Percentiles rank a stretch among this genome's conserved stretches.
These are phyloP conservation scores for Tetracladium maxilliforme DNA, from an alignment of 2,329 filamentous ascomycete genomes.

Conservation along the genomic window DNA sequence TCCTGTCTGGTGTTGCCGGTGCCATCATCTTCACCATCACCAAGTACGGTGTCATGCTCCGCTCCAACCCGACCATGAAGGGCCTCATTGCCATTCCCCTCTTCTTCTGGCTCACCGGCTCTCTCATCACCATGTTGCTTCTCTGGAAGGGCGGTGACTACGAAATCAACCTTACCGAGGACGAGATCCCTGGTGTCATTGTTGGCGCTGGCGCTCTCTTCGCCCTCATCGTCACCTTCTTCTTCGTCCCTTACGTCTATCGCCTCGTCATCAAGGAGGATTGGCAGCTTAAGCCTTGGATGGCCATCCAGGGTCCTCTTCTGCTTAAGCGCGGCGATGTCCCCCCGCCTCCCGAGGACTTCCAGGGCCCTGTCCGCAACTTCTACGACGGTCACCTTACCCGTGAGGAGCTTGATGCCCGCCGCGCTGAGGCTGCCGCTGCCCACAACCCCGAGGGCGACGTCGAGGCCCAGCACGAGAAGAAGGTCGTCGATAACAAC, in stretches of 20 bases:
- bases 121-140: slow-evolving; percentile 22
- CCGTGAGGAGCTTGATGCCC: slow-evolving; percentile 14
- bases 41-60: slow-evolving; percentile 24
- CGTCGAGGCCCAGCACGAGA: slow-evolving; percentile 12
- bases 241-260: slow-evolving; percentile 31
- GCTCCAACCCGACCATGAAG: slow-evolving; percentile 21
- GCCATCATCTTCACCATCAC: slow-evolving; percentile 27
- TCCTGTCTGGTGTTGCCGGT: slow-evolving; percentile 35
- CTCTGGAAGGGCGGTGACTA: slow-evolving; percentile 22
- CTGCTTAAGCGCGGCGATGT: slow-evolving; percentile 20
- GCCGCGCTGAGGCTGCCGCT: slow-evolving; percentile 5
- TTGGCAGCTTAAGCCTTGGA: slow-evolving; percentile 23
- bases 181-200: slow-evolving; percentile 22
- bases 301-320: slow-evolving; percentile 24
- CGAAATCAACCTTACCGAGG: slow-evolving; percentile 15
- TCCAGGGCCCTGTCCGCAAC: slow-evolving; percentile 15
- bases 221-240: slow-evolving; percentile 20
- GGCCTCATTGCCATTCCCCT: slow-evolving; percentile 23
- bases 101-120: slow-evolving; percentile 24
- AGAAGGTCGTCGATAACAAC: slow-evolving; percentile 7
- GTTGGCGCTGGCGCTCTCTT: no score
- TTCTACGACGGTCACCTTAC: slow-evolving; percentile 25
- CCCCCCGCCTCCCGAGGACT: slow-evolving; percentile 15
- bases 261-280: slow-evolving; percentile 25
- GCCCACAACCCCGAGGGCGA: slow-evolving; percentile 5